These are phyloP conservation scores for Pichia sp. DNA, from an alignment of 1,139 yeast species.

Conservation along the genomic window DNA sequence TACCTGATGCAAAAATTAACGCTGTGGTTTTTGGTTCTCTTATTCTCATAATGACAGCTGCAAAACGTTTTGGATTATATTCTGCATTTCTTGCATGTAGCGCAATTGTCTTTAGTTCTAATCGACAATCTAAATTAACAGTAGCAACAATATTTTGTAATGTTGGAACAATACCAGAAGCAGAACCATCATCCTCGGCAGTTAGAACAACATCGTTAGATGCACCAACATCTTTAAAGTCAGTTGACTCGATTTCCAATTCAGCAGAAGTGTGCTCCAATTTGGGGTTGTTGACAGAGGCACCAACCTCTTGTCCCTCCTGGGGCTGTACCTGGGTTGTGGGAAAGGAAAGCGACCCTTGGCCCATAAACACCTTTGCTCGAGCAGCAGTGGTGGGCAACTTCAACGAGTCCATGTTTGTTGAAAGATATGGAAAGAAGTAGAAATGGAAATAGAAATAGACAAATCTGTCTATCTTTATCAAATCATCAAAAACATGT, in stretches of 20 bases:
- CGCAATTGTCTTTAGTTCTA: slow-evolving; percentile 95
- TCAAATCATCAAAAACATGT: background rate
- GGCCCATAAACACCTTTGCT: slow-evolving; percentile 69
- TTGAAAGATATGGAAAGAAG: background rate
- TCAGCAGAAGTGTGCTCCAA: background rate
- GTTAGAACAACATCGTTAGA: background rate
- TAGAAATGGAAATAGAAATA: background rate
- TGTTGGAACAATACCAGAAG: slow-evolving; percentile 92
- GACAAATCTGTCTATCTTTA: background rate
- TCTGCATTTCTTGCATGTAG: slow-evolving; percentile 99
- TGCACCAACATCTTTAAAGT: background rate
- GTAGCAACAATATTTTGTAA: slow-evolving; percentile 97
- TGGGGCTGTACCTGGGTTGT: slow-evolving; percentile 19
- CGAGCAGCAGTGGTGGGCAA: slow-evolving; percentile 78
- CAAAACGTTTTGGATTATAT: slow-evolving; percentile 96
- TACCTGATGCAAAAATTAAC: slow-evolving; percentile 94
- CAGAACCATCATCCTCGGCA: slow-evolving; percentile 32
- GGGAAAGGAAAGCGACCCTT: slow-evolving; percentile 59
- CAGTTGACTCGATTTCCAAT: background rate
- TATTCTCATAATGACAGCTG: slow-evolving; percentile 99
- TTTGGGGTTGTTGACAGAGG: background rate
- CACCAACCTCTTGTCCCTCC: slow-evolving; percentile 1
- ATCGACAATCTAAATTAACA: slow-evolving; percentile 90
- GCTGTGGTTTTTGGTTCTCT: slow-evolving; percentile 99
- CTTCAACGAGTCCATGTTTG: slow-evolving; percentile 61